Base-by-base conservation (phyloP, 345 rosid species). In the Leavenworthia alabamica region DNA sequence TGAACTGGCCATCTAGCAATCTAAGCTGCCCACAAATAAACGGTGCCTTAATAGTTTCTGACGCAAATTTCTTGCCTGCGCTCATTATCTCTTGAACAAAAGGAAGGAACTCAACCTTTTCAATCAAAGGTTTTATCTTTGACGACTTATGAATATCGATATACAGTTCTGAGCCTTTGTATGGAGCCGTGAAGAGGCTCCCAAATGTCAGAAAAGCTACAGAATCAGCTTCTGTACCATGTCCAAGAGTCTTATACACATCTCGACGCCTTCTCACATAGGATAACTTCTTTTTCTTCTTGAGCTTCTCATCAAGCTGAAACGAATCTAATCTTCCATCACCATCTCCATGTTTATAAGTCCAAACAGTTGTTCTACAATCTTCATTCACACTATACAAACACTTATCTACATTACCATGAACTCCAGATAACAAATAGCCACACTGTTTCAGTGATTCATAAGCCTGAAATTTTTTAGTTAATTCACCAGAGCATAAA, bases 1-100 rank as follows among this genome's bases (percentile, higher is more conserved):
- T 94, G 77, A 94, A 94, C 80, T 90, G 96, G 7, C 97, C 99
- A 64, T 94, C 99, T 32, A 94, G 75, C 71, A 94, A 53, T 59
- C 97, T 88, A 40, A 90, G 94, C 78, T 90, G 97, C 0, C 88
- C 93, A 70, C 97, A 90, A 27, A 86, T 78, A 77, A 84, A 93
- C 35, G 92, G 87, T 8, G 68, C 81, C 68, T 78, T 87, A 45
- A 87, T 84, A 17, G 62, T 76, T 47, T 78, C 80, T 2, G 56
- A 41, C 9, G 85, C 83, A 74, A 75, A 86, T 60, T 70, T 76
- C 79, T 83, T 87, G 4, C 92, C 92, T 0, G 86, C 77, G 2
- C 22, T 76, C 71, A 80, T 67, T 35, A 93, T 76, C 82, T 81
- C 92, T 14, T 86, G 86, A 16, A 70, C 88, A 76, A 87, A 90